Conservation (phyloP, 371 early-diverging fungal genomes). For the Funneliformis caledonium region DNA sequence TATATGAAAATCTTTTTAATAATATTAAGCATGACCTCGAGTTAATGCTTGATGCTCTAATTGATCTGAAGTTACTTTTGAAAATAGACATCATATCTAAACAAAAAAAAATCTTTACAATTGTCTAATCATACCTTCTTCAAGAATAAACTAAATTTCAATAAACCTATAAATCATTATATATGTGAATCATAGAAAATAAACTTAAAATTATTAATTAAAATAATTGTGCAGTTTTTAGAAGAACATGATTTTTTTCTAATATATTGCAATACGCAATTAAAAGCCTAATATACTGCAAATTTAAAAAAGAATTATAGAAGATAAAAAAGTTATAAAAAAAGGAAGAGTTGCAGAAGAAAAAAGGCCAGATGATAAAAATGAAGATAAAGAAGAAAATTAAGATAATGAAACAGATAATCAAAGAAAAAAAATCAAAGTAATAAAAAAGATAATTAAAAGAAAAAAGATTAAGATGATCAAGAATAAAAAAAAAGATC, state of each 20-base stretch:
- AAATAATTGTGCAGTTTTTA: conserved; percentile 18
- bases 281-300: not conserved
- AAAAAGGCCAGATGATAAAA: too few relatives aligned
- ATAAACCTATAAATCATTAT: conserved; percentile 17
- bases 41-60: conserved; percentile 23
- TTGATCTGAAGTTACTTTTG: conserved; percentile 15
- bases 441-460: too few relatives aligned
- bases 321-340: not conserved
- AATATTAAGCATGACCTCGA: conserved; percentile 30
- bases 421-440: too few relatives aligned
- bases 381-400: too few relatives aligned
- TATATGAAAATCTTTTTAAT: conserved; percentile 11
- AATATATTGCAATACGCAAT: conserved; percentile 31
- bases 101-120: conserved; percentile 16
- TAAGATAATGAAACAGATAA: too few relatives aligned
- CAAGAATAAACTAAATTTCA: not conserved
- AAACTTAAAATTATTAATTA: conserved; percentile 21
- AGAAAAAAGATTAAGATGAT: too few relatives aligned
- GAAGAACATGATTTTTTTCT: conserved; percentile 20
- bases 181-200: not conserved
- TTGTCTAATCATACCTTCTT: conserved; percentile 16
- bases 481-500: too few relatives aligned
- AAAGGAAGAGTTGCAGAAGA: too few relatives aligned
- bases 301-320: conserved; percentile 12
- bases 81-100: not conserved